Evolutionary conservation across 2,329 filamentous ascomycete genomes (phyloP).

Genomic region (Cladosporium halotolerans): DNA sequence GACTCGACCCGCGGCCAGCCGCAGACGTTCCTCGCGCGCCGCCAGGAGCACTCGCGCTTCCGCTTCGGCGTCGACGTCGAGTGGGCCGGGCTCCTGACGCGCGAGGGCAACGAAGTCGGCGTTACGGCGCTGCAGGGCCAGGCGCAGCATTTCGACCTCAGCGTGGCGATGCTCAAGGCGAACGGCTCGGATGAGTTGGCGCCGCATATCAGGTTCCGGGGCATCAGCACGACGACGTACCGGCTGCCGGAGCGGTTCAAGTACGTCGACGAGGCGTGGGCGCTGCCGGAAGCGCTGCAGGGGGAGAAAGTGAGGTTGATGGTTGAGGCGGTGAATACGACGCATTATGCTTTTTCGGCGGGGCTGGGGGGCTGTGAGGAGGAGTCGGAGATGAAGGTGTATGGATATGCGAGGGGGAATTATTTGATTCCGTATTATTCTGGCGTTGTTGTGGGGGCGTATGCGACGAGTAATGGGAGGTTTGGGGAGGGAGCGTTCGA

Average conservation of each 20-base stretch:
- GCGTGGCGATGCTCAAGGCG: constrained; percentile 19
- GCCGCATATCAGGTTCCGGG: constrained; percentile 43
- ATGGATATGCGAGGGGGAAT: constrained; percentile 12
- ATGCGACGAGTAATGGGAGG: constrained; percentile 13
- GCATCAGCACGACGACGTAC: constrained; percentile 22
- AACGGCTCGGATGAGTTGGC: constrained; percentile 12
- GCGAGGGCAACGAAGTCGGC: constrained; percentile 35
- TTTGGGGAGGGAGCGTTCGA: constrained; percentile 11
- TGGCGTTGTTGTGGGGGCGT: constrained; percentile 12
- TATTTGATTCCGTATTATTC: constrained; percentile 12
- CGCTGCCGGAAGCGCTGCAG: constrained; percentile 36
- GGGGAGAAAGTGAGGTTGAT: constrained; percentile 32
- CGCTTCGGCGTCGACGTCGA: constrained; percentile 43
- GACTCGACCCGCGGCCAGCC: constrained; percentile 43
- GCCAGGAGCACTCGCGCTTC: constrained; percentile 52
- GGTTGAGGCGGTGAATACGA: constrained; percentile 41
- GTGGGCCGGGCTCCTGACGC: constrained; percentile 38
- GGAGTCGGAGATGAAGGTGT: constrained; percentile 8
- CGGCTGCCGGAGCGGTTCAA: constrained; percentile 13
- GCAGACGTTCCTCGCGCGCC: constrained; percentile 50
- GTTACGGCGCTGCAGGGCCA: constrained; percentile 29
- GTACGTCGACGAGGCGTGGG: constrained; percentile 15
- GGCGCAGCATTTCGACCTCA: constrained; percentile 47
- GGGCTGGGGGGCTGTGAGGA: constrained; percentile 14
- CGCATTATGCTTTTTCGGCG: constrained; percentile 37